Percentiles rank a stretch among this genome's conserved stretches.
These are phyloP conservation scores for Volvariella volvacea DNA, from an alignment of 1,284 basidiomycete genomes.

Conservation along the genomic window DNA sequence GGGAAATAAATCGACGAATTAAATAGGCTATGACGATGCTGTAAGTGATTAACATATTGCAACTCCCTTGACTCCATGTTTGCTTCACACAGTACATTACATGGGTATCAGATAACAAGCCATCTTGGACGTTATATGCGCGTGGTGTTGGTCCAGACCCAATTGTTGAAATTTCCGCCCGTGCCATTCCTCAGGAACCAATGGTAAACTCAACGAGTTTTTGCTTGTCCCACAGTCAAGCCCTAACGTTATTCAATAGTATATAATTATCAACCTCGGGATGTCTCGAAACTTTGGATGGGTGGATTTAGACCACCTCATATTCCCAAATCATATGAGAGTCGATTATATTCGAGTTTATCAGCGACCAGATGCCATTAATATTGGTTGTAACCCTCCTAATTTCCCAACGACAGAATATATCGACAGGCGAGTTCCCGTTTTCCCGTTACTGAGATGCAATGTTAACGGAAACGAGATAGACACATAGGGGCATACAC, in stretches of 20 bases:
- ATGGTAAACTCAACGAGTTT: slow-evolving; percentile 38
- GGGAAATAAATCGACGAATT: not conserved
- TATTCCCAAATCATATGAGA: slow-evolving; percentile 53
- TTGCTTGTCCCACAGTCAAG: not conserved
- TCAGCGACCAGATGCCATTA: slow-evolving; percentile 43
- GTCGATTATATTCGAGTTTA: slow-evolving; percentile 71
- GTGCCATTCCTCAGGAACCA: slow-evolving; percentile 64
- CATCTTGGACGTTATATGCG: slow-evolving; percentile 60
- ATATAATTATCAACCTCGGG: slow-evolving; percentile 32
- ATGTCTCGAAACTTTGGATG: slow-evolving; percentile 34
- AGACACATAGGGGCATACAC: slow-evolving; percentile 31
- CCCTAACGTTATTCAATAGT: slow-evolving; percentile 16
- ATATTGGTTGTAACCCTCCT: slow-evolving; percentile 64
- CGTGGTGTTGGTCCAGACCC: slow-evolving; percentile 56
- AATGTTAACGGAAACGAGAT: not conserved
- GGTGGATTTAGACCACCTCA: slow-evolving; percentile 49
- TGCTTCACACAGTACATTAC: slow-evolving; percentile 65
- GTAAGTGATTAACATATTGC: slow-evolving; percentile 19
- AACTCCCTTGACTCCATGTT: too few species aligned
- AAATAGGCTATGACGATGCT: slow-evolving; percentile 39
- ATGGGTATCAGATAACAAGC: slow-evolving; percentile 53
- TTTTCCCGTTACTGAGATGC: not conserved
- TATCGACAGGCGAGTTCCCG: slow-evolving; percentile 37
- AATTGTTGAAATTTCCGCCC: slow-evolving; percentile 49
- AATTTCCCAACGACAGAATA: slow-evolving; percentile 58